phyloP scores from a whole-genome alignment of 148 eudicot species.

The Heliamphora exappendiculata region DNA sequence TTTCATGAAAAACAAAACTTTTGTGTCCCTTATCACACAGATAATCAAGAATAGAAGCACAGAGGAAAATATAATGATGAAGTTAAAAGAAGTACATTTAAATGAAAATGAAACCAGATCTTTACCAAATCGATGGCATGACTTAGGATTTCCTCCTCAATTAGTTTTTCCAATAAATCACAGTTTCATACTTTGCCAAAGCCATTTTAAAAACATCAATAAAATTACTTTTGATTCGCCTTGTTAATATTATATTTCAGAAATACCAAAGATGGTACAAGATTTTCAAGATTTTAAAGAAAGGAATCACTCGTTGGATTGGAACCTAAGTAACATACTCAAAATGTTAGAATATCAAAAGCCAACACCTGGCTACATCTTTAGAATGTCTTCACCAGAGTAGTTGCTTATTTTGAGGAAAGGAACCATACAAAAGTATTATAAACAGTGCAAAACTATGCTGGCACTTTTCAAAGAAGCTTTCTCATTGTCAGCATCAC shows the following conservation, averaged over 20 bases:
- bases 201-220: constrained; percentile 52
- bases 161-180: constrained; percentile 41
- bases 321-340: constrained; percentile 51
- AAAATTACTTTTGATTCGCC: neutral
- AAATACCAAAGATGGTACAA: neutral
- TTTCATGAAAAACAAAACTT: neutral
- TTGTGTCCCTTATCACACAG: neutral
- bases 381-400: neutral
- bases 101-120: constrained; percentile 12
- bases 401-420: neutral
- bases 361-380: neutral
- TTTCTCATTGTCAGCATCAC: neutral
- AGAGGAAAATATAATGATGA: neutral
- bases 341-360: neutral
- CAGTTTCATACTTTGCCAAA: constrained; percentile 68
- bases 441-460: neutral
- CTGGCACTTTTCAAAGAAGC: neutral
- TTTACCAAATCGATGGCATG: constrained; percentile 58
- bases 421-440: neutral
- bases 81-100: too few species aligned
- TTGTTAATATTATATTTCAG: neutral
- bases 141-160: constrained; percentile 42
- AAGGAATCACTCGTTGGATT: constrained; percentile 47
- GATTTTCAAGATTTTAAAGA: constrained; percentile 2
- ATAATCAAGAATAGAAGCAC: neutral